Base-by-base conservation (phyloP, 257 asterid genomes). In the Solanum rostratum region DNA sequence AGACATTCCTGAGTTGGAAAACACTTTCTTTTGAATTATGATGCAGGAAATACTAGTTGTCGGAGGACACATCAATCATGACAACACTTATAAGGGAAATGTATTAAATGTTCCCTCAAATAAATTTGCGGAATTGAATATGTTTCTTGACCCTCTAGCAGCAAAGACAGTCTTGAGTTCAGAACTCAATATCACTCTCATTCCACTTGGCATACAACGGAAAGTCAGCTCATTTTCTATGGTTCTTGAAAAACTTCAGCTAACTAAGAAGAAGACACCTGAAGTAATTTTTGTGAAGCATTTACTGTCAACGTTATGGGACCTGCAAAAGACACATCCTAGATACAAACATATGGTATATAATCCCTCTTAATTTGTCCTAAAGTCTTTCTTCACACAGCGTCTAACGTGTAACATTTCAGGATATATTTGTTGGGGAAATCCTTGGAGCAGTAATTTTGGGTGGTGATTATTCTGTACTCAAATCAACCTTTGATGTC, bases 141-240 rank as follows among this genome's bases (percentile, higher is more conserved):
- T 94, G 92, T 95, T 91, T 90, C 96, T 95, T 60, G 99, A 95
- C 55, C 98, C 98, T 68, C 85, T 91, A 60, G 98, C 95, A 37
- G 98, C 98, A 82, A 88, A 92, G 70, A 84, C 79, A 60, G 97
- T 94, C 81, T 81, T 95, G 27, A 70, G 63, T 7, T 92, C 96
- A 37, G 85, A 85, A 18, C 89, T 87, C 24, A 90, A 89, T 18
- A 91, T 94, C 86, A 95, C 98, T 1, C 86, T 95, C n/a, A 84
- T 95, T 87, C 99, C 99, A 16, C 94, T 95, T 45, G 80, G 83
- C 49, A 54, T 83, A 39, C 99, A 93, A 81, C 93, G 95, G 15
- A 85, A 79, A 66, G 94, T 93, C 22, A 83, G 91, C 22, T 70
- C 59, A 65, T 93, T 89, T 53, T 20, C 9, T 6, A 82, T 45